Base-by-base conservation (phyloP, 139 green algal genomes). In the Chlamydomonas schloesseri region DNA sequence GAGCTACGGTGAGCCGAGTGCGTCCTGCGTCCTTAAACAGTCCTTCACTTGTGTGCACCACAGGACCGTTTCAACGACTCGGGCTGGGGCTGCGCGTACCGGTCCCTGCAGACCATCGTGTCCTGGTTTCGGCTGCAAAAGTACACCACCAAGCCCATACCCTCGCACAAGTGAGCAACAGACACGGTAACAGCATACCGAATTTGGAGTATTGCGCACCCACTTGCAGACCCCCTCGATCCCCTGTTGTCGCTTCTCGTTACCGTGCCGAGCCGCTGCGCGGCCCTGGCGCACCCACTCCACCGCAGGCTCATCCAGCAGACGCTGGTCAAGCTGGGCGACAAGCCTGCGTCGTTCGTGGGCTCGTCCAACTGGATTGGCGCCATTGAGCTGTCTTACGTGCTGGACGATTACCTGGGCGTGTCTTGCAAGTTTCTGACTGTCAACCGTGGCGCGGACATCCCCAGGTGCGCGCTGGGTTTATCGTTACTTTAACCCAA, bases 11-110 rank as follows among this genome's bases (percentile, higher is more conserved):
- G n/a, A n/a, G n/a, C n/a, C n/a, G n/a, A n/a, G n/a, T n/a, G n/a
- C n/a, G n/a, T n/a, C n/a, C n/a, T n/a, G n/a, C n/a, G n/a, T n/a
- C n/a, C n/a, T n/a, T n/a, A n/a, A n/a, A n/a, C n/a, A n/a, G n/a
- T n/a, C n/a, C n/a, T n/a, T n/a, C n/a, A n/a, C n/a, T n/a, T n/a
- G n/a, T n/a, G n/a, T 50, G 42, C 9, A 58, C 33, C 93, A 71
- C 95, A 99, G 91, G 97, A 99, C 88, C 91, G 94, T 31, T 95
- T 97, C 68, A 94, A 99, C 73, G 97, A 99, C 85, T 72, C 53
- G 18, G 97, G 97, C 18, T 99, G 97, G 97, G 97, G 97, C 37
- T 99, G 97, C 84, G 97, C 97, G 9, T 99, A 99, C 93, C 94
- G 97, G 47, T 98, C 96, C 6, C 88, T 99, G 81, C 97, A 99